A percentile compares a stretch with the other conserved stretches of the same genome.
phyloP scores from a whole-genome alignment of 139 green algal genomes.

The Limnomonas spitsbergensis region DNA sequence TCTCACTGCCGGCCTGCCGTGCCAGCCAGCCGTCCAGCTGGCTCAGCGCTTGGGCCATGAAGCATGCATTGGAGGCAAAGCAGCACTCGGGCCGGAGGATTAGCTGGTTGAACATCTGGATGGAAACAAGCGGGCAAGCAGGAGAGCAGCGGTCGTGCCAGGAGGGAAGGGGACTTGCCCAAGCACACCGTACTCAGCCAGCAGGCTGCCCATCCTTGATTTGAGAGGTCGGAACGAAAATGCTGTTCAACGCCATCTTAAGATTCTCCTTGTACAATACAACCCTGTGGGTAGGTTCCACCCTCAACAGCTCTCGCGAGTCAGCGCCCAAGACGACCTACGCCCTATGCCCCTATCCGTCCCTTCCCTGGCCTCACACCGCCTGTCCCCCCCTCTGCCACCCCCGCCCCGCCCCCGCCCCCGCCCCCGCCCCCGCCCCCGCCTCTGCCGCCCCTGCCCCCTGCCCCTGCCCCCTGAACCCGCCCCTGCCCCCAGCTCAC shows the following conservation, averaged over 20 bases:
- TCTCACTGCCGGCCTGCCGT: background rate
- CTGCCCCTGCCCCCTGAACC: background rate
- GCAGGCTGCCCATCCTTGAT: too few species aligned
- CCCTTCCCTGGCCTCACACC: background rate
- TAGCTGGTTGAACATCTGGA: conserved; percentile 92
- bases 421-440: too few species aligned
- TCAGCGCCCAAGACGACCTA: too few species aligned
- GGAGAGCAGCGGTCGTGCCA: background rate
- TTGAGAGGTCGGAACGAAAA: too few species aligned
- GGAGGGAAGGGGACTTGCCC: background rate
- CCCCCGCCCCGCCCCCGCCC: too few species aligned
- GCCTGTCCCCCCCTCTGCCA: background rate
- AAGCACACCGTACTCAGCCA: background rate
- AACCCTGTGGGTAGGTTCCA: too few species aligned
- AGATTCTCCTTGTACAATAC: too few species aligned
- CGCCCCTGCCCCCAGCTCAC: background rate
- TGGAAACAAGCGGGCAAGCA: too few species aligned
- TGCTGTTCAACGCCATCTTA: too few species aligned
- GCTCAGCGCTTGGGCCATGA: conserved; percentile 71
- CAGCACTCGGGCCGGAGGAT: conserved; percentile 95
- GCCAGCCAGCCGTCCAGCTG: conserved; percentile 80
- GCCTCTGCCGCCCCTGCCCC: background rate
- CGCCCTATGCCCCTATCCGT: background rate
- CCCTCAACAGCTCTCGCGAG: too few species aligned
- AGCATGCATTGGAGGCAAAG: conserved; percentile 91